Evolutionary conservation across 805 yeast species (phyloP), one percentile per base, ranked within the genome.

Genomic region (Schwanniomyces occidentalis): DNA sequence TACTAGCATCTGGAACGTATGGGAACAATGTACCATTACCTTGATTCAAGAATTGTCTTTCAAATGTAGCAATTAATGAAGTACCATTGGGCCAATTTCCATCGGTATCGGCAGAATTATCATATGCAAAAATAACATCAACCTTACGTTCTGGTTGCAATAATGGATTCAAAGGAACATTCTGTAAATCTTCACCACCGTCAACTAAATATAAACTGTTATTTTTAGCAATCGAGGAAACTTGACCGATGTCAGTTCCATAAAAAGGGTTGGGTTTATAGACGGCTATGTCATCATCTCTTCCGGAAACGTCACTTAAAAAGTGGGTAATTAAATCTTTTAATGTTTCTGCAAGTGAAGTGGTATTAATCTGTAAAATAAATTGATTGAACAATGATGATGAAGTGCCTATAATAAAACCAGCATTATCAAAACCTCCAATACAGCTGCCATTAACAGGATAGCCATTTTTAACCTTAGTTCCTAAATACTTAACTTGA

Each of bases 391-490:
- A 88, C 30, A 88, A 60, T 1, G 91, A 71, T 2, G 95, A 83
- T 2, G 95, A 85, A 5, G 95, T 81, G 24, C 95, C 96, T 62
- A 86, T 65, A 20, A 85, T 63, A 52, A 78, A 89, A 5, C 95
- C 95, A 6, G 85, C 81, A 48, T 86, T 86, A 58, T 89, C 96
- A 40, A 73, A 81, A 2, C 91, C 90, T 2, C 64, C 73, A 38
- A 76, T 61, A 61, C 96, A 89, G 3, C 46, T 46, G 25, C 58
- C 58, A 32, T 48, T 48, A 4, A 51, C 49, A 7, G 87, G 81
- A 14, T 52, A 43, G 25, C 96, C 96, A 41, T 78, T 69, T 16
- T 68, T 49, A 22, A 83, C 72, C 15, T 71, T 58, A 1, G 95
- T 71, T 7, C 96, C 96, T 30, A 85, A 56, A 53, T 83, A 87